These are phyloP conservation scores for Theobroma cacao DNA, from an alignment of 345 rosid species.

Conservation along the genomic window DNA sequence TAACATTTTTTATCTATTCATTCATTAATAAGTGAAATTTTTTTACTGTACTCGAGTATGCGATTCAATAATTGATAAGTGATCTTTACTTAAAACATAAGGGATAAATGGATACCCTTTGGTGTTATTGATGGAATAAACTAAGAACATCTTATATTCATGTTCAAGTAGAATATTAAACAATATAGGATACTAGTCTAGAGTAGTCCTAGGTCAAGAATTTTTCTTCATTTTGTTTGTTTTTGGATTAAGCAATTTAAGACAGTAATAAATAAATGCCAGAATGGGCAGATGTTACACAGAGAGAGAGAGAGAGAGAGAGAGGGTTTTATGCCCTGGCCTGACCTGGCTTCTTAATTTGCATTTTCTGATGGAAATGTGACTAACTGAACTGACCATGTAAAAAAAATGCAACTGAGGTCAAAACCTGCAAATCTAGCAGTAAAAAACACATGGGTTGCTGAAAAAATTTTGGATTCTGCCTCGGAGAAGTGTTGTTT, in stretches of 20 bases:
- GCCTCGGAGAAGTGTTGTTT: constrained; percentile 6
- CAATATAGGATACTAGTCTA: not conserved
- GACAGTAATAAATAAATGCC: not conserved
- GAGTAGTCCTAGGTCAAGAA: not conserved
- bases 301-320: not conserved
- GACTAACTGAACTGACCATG: constrained; percentile 5
- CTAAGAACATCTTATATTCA: no score
- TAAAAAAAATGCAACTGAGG: constrained; percentile 2
- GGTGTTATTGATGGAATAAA: not conserved
- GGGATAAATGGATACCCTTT: not conserved
- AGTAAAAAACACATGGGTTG: constrained; percentile 31
- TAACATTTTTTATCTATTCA: no score
- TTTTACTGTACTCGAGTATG: no score
- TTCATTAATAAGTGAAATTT: no score
- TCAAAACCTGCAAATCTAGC: constrained; percentile 26
- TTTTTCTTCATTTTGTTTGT: not conserved
- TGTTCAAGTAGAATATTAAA: no score
- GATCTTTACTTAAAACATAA: no score
- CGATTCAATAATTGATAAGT: no score
- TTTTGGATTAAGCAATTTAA: not conserved
- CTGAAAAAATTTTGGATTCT: constrained; percentile 21
- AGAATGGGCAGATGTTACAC: not conserved
- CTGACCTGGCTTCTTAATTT: not conserved
- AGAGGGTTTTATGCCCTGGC: not conserved
- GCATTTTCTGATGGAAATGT: not conserved